phyloP scores from a whole-genome alignment of 1,139 yeast species.

The Pichia sp. region DNA sequence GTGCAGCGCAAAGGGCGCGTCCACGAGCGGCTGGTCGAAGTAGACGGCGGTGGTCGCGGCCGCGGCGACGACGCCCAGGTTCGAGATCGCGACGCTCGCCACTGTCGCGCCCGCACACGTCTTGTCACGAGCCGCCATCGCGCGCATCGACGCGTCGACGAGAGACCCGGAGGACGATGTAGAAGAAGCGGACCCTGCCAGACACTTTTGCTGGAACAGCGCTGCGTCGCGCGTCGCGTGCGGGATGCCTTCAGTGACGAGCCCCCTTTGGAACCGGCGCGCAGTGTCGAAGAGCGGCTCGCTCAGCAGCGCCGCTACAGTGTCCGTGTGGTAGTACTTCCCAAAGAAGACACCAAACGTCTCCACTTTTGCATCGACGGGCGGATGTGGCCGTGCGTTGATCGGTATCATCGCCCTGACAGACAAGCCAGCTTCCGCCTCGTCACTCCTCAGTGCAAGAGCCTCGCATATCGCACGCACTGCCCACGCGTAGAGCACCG shows the following conservation, averaged over 20 bases:
- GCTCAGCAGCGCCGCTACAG: not conserved
- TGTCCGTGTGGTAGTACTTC: constrained; percentile 5
- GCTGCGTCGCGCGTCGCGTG: not conserved
- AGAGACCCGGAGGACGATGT: too few relatives aligned
- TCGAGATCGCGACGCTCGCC: constrained; percentile 11
- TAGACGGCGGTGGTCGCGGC: not conserved
- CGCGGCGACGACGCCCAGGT: constrained; percentile 7
- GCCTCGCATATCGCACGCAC: not conserved
- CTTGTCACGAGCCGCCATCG: constrained; percentile 7
- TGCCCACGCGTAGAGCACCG: not conserved
- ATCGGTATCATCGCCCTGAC: constrained; percentile 12
- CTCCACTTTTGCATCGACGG: not conserved
- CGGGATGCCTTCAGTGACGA: not conserved
- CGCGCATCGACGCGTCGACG: constrained; percentile 3
- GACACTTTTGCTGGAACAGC: not conserved
- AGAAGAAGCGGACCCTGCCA: too few relatives aligned
- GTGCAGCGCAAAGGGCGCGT: constrained; percentile 12
- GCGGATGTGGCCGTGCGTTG: constrained; percentile 6
- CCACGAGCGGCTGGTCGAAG: constrained; percentile 18
- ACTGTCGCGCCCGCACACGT: constrained; percentile 7
- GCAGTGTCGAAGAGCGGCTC: not conserved
- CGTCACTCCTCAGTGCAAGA: too few relatives aligned
- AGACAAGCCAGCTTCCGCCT: not conserved
- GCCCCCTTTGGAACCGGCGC: not conserved
- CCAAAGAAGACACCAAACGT: constrained; percentile 13